Percentiles rank a stretch among this genome's conserved stretches.
These are phyloP conservation scores for Aspergillus diversus DNA, from an alignment of 495 filamentous ascomycete genomes.

Conservation along the genomic window DNA sequence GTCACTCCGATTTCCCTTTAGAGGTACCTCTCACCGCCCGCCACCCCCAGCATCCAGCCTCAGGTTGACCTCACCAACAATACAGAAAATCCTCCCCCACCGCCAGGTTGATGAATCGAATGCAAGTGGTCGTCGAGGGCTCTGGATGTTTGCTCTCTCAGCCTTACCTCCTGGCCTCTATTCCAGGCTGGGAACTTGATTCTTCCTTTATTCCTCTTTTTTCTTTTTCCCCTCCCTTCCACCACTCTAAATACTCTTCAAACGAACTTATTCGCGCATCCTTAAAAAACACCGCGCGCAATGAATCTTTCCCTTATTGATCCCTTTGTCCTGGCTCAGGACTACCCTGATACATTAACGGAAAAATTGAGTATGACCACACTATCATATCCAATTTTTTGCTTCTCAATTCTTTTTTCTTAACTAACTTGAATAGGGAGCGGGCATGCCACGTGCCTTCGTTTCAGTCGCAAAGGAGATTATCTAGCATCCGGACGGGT, in stretches of 20 bases:
- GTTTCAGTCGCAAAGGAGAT: slow-evolving; percentile 93
- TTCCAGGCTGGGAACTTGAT: slow-evolving; percentile 31
- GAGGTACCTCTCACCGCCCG: slow-evolving; percentile 26
- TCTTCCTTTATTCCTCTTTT: slow-evolving; percentile 12
- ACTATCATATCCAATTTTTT: not conserved
- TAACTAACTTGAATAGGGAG: slow-evolving; percentile 46
- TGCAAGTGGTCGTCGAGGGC: slow-evolving; percentile 10
- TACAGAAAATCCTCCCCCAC: slow-evolving; percentile 19
- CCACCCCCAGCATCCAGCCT: slow-evolving; percentile 21
- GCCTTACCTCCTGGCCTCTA: slow-evolving; percentile 32
- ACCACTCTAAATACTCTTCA: no score
- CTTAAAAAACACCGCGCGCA: slow-evolving; percentile 12
- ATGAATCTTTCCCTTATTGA: slow-evolving; percentile 85
- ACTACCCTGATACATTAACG: slow-evolving; percentile 88
- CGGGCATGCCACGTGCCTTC: slow-evolving; percentile 70
- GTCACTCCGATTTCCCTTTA: not conserved
- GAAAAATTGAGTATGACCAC: slow-evolving; percentile 71
- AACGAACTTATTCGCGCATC: not conserved
- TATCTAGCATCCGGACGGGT: slow-evolving; percentile 91
- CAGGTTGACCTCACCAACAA: slow-evolving; percentile 11
- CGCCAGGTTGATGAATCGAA: slow-evolving; percentile 18
- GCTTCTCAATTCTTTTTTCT: not conserved
- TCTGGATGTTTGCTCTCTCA: slow-evolving; percentile 37
- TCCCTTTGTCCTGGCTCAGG: slow-evolving; percentile 85
- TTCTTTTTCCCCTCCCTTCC: not conserved